These are phyloP conservation scores for Xylogone sp. DNA, from an alignment of 2,329 filamentous ascomycete genomes.

Conservation along the genomic window DNA sequence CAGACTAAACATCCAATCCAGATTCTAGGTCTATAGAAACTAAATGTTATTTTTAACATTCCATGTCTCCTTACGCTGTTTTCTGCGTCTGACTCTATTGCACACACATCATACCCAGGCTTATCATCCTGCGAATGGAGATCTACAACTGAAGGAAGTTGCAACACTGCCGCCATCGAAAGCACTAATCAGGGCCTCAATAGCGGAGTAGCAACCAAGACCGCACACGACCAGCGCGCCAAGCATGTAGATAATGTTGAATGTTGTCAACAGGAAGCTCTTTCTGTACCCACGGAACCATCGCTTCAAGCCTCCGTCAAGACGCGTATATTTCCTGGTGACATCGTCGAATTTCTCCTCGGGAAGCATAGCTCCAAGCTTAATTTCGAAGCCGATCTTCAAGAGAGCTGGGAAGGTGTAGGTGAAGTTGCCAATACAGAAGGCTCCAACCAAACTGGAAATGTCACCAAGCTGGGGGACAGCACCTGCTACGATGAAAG, in stretches of 20 bases:
- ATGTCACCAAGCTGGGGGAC: constrained; percentile 48
- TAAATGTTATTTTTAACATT: too few species aligned
- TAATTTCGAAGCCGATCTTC: constrained; percentile 37
- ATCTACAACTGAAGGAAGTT: too few species aligned
- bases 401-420: constrained; percentile 53
- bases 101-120: too few species aligned
- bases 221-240: neutral
- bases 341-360: constrained; percentile 39
- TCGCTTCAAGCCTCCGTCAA: constrained; percentile 34
- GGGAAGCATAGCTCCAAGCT: constrained; percentile 37
- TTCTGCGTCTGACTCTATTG: too few species aligned
- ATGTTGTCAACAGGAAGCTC: neutral
- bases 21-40: too few species aligned
- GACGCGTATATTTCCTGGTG: constrained; percentile 11
- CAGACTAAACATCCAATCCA: too few species aligned
- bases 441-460: constrained; percentile 43
- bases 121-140: too few species aligned
- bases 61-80: too few species aligned
- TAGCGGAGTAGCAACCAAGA: neutral
- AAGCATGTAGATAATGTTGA: neutral
- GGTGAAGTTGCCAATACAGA: constrained; percentile 52
- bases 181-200: too few species aligned
- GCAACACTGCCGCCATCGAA: too few species aligned
- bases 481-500: constrained; percentile 48
- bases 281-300: constrained; percentile 33